phyloP scores from a whole-genome alignment of 371 early-diverging fungal species.

The Catenaria anguillulae region DNA sequence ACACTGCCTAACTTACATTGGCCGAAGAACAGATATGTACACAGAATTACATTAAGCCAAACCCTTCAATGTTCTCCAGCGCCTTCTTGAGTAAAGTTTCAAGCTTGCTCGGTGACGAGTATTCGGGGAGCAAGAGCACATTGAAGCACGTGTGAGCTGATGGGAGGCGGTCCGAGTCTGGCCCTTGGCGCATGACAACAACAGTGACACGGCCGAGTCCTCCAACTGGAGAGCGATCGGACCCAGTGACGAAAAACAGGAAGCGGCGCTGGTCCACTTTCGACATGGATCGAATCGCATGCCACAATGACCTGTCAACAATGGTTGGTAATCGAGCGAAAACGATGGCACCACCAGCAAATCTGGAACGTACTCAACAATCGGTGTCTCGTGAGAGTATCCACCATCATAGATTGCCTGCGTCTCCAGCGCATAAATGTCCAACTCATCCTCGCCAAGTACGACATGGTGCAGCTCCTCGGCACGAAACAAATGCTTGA shows the following conservation, averaged over 20 bases:
- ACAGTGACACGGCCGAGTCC: slow-evolving; percentile 80
- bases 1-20: too few species aligned
- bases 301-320: slow-evolving; percentile 65
- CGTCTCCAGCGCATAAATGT: slow-evolving; percentile 65
- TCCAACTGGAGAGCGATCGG: slow-evolving; percentile 90
- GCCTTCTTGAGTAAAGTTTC: slow-evolving; percentile 76
- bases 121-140: slow-evolving; percentile 90
- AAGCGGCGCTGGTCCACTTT: slow-evolving; percentile 77
- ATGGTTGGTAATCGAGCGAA: slow-evolving; percentile 11
- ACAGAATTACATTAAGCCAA: slow-evolving; percentile 70
- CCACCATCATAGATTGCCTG: slow-evolving; percentile 72
- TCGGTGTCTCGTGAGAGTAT: slow-evolving; percentile 42
- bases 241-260: slow-evolving; percentile 93
- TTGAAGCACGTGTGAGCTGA: slow-evolving; percentile 92
- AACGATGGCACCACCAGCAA: slow-evolving; percentile 11
- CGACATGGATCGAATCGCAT: slow-evolving; percentile 64
- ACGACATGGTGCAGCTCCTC: slow-evolving; percentile 91
- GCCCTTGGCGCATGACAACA: slow-evolving; percentile 94
- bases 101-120: slow-evolving; percentile 64
- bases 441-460: slow-evolving; percentile 80
- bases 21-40: too few species aligned
- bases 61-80: slow-evolving; percentile 92
- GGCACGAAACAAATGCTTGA: slow-evolving; percentile 57
- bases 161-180: slow-evolving; percentile 76
- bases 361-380: slow-evolving; percentile 37